Evolutionary conservation across 2,329 filamentous ascomycete genomes (phyloP).

Genomic region (Monosporascus sp.): DNA sequence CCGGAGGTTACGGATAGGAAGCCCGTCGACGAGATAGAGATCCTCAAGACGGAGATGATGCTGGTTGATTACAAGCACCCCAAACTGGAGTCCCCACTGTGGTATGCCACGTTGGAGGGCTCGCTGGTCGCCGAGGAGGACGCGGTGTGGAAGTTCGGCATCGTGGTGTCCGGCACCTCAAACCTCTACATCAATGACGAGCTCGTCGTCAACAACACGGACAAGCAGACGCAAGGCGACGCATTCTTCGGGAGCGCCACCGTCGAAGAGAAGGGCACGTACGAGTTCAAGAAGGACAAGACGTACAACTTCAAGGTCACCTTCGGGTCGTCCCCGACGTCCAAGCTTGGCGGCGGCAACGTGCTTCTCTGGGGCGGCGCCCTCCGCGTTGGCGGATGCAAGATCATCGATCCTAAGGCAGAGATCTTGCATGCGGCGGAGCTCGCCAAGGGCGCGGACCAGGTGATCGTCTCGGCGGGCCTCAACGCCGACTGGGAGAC

Average conservation of each 20-base stretch:
- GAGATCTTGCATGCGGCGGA: conserved; percentile 63
- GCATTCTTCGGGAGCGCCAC: conserved; percentile 63
- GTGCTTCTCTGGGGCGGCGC: conserved; percentile 54
- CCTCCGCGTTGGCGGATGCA: conserved; percentile 57
- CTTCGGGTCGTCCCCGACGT: conserved; percentile 55
- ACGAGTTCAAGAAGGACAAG: conserved; percentile 53
- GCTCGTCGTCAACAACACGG: conserved; percentile 60
- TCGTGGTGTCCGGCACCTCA: conserved; percentile 62
- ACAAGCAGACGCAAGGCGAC: conserved; percentile 56
- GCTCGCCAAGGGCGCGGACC: conserved; percentile 64
- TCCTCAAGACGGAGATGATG: conserved; percentile 44
- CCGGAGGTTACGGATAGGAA: conserved; percentile 41
- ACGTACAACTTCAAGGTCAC: conserved; percentile 55
- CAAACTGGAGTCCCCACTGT: conserved; percentile 45
- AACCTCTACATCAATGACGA: conserved; percentile 58
- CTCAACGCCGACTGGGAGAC: conserved; percentile 79
- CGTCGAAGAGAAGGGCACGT: conserved; percentile 55
- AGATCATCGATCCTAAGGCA: conserved; percentile 49
- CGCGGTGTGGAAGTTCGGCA: conserved; percentile 58
- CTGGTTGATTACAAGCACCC: conserved; percentile 48
- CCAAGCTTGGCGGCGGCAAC: conserved; percentile 45
- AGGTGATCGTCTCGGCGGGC: conserved; percentile 73
- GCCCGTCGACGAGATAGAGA: conserved; percentile 44
- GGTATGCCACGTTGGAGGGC: conserved; percentile 59
- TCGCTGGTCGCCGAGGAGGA: conserved; percentile 55